Base-by-base conservation (phyloP, 2,329 filamentous ascomycete species). In the Fusarium paranaense region DNA sequence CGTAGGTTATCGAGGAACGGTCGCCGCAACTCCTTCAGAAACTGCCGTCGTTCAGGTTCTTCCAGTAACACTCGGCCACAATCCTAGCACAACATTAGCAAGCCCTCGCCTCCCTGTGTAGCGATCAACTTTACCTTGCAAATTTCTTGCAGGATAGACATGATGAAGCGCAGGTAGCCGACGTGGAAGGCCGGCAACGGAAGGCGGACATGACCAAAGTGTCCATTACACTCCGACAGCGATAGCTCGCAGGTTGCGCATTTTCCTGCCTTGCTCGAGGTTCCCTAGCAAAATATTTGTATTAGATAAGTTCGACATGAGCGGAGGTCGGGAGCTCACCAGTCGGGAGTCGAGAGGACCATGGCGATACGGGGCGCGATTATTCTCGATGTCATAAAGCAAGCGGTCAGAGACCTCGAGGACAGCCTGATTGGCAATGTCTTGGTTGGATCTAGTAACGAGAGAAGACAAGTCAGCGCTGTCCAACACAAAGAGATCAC, bases 111-210 rank as follows among this genome's bases (percentile, higher is more conserved):
- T 22, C 10, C 16, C 16, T 14, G 18, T 40, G 45, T 11, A 32
- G 18, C 35, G 16, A 8, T 32, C 22, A 35, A 32, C 47, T 33
- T 56, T 80, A 88, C 84, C 80, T 98, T 99, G 91, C 97, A 99
- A 74, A 99, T 97, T 79, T 97, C 93, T 81, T 98, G 95, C 27
- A 99, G 88, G 65, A 98, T 95, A 52, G 92, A 92, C 80, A 97
- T 96, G 73, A 97, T 95, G 81, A 97, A 95, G 81, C 95, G 97
- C 78, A 99, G 90, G 81, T 98, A 99, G 40, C 97, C 97, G 74
- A 98, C 95, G 81, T 99, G 97, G 80, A 98, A 98, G 50, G 93
- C 95, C 5, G 97, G 97, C 61, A 99, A 87, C 1, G 96, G 94
- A 16, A 99, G 90, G 79, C 94, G 92, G 78, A 99, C 93, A 83